phyloP scores from a whole-genome alignment of 495 filamentous ascomycete genomes.

The Margaritispora aquatica region DNA sequence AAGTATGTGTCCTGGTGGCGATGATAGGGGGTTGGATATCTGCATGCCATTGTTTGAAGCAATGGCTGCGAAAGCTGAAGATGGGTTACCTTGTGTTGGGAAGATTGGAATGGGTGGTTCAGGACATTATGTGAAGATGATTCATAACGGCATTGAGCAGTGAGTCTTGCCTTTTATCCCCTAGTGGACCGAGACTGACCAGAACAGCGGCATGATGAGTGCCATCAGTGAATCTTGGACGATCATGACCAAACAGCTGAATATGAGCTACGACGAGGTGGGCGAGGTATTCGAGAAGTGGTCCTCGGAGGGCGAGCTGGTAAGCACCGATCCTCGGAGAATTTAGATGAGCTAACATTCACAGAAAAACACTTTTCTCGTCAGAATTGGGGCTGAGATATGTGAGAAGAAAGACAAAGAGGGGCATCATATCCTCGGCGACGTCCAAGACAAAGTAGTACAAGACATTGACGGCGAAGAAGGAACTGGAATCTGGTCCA shows the following conservation, averaged over 20 bases:
- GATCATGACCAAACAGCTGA: constrained; percentile 53
- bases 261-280: constrained; percentile 56
- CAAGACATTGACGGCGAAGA: constrained; percentile 64
- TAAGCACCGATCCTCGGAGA: constrained; percentile 7
- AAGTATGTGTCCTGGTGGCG: constrained; percentile 60
- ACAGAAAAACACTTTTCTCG: constrained; percentile 50
- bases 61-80: constrained; percentile 53
- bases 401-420: constrained; percentile 42
- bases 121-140: constrained; percentile 74
- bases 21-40: constrained; percentile 47
- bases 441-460: constrained; percentile 69
- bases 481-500: constrained; percentile 62
- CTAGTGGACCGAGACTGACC: constrained; percentile 25
- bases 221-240: constrained; percentile 55
- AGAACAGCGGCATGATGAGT: constrained; percentile 22
- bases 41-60: constrained; percentile 57
- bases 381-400: constrained; percentile 59
- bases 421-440: constrained; percentile 51
- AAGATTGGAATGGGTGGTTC: constrained; percentile 55
- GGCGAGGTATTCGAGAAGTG: constrained; percentile 54
- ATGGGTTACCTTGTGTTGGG: constrained; percentile 56
- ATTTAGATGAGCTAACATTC: background rate
- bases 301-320: constrained; percentile 52
- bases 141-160: constrained; percentile 73
- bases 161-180: constrained; percentile 26